phyloP scores from a whole-genome alignment of 2,329 filamentous ascomycete species.

The Aureobasidium uvarum region DNA sequence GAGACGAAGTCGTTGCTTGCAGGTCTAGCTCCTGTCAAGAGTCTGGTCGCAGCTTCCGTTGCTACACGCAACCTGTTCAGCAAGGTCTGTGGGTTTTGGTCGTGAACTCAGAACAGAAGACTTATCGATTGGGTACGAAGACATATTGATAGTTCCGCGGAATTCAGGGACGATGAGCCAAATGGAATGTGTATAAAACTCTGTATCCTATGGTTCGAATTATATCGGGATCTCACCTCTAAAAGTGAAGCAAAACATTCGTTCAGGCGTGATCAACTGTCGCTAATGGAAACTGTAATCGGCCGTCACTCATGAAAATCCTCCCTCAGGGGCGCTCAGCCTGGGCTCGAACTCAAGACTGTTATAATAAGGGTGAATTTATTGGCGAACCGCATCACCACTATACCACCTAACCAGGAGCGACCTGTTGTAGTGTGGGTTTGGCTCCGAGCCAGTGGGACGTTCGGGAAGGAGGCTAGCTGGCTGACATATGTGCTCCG shows the following conservation, averaged over 20 bases:
- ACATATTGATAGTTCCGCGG: too few relatives aligned
- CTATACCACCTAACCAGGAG: conserved; percentile 1
- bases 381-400: background rate
- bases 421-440: conserved; percentile 2
- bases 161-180: background rate
- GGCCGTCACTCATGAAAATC: background rate
- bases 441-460: background rate
- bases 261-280: background rate
- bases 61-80: background rate
- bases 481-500: background rate
- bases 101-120: background rate
- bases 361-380: background rate
- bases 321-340: background rate
- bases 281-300: background rate
- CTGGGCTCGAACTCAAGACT: background rate
- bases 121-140: background rate
- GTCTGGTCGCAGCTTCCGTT: background rate
- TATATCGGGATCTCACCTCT: background rate
- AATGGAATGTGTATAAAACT: too few relatives aligned
- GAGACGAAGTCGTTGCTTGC: background rate
- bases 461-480: background rate
- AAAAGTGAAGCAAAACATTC: background rate
- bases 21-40: background rate
- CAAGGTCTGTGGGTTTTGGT: background rate
- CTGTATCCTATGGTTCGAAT: too few relatives aligned